Evolutionary conservation across 371 early-diverging fungal genomes (phyloP).

Genomic region (Mortierella sp.): DNA sequence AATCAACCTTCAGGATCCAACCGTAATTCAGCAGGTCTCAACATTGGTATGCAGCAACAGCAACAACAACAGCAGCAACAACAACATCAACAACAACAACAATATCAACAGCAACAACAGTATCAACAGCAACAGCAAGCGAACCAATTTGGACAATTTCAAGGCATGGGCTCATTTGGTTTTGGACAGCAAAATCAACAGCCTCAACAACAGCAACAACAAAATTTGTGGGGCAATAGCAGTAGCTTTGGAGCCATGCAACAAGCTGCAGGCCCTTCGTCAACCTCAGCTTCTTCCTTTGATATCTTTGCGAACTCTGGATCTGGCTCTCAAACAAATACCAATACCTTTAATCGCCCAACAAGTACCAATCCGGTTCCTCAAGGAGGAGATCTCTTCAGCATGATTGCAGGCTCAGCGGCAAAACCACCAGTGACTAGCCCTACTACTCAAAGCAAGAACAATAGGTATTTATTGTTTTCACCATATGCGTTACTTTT

Average conservation of each 20-base stretch:
- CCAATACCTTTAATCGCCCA: constrained; percentile 8
- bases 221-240: constrained; percentile 39
- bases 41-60: constrained; percentile 13
- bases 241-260: constrained; percentile 49
- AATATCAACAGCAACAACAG: too few species aligned
- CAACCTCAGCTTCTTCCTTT: constrained; percentile 19
- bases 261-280: constrained; percentile 17
- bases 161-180: constrained; percentile 37
- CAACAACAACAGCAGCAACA: constrained; percentile 11
- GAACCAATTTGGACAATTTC: constrained; percentile 15
- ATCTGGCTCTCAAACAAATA: not conserved
- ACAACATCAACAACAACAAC: not conserved
- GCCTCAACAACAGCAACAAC: constrained; percentile 25
- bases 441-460: constrained; percentile 34
- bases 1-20: constrained; percentile 37
- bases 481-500: not conserved
- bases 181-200: constrained; percentile 31
- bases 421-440: constrained; percentile 21
- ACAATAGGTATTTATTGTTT: constrained; percentile 27
- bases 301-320: constrained; percentile 32
- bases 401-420: constrained; percentile 32
- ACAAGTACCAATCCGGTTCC: constrained; percentile 16
- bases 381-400: constrained; percentile 50
- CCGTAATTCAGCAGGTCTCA: constrained; percentile 23
- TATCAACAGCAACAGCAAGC: not conserved